Conservation (phyloP, 257 asterid species). For the Nicotiana paniculata region DNA sequence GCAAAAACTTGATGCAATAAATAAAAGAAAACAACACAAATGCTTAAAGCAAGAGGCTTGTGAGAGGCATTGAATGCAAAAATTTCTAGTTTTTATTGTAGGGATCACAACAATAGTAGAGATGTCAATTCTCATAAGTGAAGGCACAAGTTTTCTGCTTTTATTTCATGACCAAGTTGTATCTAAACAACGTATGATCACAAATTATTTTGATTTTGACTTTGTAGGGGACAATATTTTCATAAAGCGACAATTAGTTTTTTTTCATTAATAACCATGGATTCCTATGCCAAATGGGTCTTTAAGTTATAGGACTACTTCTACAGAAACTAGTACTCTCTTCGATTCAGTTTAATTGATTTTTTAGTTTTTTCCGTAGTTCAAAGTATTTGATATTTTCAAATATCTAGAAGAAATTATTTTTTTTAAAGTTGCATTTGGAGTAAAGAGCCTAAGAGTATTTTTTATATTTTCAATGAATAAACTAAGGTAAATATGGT, state of each 20-base stretch:
- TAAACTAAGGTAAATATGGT: too few relatives aligned
- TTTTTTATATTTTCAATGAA: too few relatives aligned
- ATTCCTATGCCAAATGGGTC: not conserved
- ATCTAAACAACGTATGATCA: not conserved
- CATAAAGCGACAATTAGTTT: not conserved
- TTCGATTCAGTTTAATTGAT: too few relatives aligned
- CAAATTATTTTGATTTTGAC: not conserved
- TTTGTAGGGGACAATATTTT: not conserved
- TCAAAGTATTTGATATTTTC: too few relatives aligned
- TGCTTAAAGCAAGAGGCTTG: not conserved
- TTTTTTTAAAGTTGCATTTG: too few relatives aligned
- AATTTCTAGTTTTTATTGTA: not conserved
- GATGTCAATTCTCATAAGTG: constrained; percentile 14
- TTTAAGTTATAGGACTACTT: not conserved
- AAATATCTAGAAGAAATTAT: too few relatives aligned
- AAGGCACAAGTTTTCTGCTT: constrained; percentile 13
- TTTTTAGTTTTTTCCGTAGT: too few relatives aligned
- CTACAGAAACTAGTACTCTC: too few relatives aligned
- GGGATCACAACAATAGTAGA: constrained; percentile 7
- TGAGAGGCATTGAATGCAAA: constrained; percentile 5
- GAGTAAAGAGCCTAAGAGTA: too few relatives aligned
- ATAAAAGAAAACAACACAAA: not conserved
- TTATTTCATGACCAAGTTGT: not conserved
- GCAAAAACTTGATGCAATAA: not conserved
- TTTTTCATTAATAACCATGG: not conserved